Evolutionary conservation across 1,284 basidiomycete species (phyloP).

Genomic region (Boletus austroedulis): DNA sequence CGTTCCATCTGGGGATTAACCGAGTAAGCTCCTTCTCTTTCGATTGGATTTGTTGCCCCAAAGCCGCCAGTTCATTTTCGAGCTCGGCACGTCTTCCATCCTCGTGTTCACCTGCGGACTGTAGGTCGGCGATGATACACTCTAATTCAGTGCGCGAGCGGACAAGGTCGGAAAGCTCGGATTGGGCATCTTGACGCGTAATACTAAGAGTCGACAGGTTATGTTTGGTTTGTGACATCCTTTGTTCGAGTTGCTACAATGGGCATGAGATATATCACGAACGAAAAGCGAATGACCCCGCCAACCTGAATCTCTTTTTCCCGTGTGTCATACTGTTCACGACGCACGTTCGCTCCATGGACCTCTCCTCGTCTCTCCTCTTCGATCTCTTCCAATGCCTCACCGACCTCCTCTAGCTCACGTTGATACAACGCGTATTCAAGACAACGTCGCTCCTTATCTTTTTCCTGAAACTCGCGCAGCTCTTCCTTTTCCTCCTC

Average conservation of each 20-base stretch:
- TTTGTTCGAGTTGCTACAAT: slow-evolving; percentile 66
- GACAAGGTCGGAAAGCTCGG: slow-evolving; percentile 78
- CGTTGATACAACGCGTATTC: slow-evolving; percentile 94
- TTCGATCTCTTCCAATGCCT: slow-evolving; percentile 81
- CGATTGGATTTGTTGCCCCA: slow-evolving; percentile 60
- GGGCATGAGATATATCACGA: slow-evolving; percentile 5
- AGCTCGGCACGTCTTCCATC: slow-evolving; percentile 65
- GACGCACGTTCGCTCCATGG: slow-evolving; percentile 76
- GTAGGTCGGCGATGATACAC: slow-evolving; percentile 81
- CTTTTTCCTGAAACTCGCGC: slow-evolving; percentile 94
- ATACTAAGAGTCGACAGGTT: slow-evolving; percentile 65
- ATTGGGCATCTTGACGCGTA: slow-evolving; percentile 68
- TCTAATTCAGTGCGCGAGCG: slow-evolving; percentile 78
- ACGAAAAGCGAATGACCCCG: slow-evolving; percentile 6
- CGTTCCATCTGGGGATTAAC: slow-evolving; percentile 67
- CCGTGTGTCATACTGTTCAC: slow-evolving; percentile 78
- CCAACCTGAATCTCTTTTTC: slow-evolving; percentile 81
- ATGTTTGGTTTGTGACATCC: slow-evolving; percentile 71
- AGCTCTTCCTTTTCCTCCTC: slow-evolving; percentile 98
- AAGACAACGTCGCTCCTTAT: slow-evolving; percentile 90
- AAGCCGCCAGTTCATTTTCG: slow-evolving; percentile 59
- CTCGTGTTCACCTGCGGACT: slow-evolving; percentile 56
- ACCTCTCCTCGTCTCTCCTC: slow-evolving; percentile 80
- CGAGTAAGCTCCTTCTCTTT: slow-evolving; percentile 63
- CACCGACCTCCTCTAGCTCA: slow-evolving; percentile 86